A percentile compares a stretch with the other conserved stretches of the same genome.
Evolutionary conservation across 768 basidiomycete species (phyloP).

Genomic region (Leccinum disarticulatum): DNA sequence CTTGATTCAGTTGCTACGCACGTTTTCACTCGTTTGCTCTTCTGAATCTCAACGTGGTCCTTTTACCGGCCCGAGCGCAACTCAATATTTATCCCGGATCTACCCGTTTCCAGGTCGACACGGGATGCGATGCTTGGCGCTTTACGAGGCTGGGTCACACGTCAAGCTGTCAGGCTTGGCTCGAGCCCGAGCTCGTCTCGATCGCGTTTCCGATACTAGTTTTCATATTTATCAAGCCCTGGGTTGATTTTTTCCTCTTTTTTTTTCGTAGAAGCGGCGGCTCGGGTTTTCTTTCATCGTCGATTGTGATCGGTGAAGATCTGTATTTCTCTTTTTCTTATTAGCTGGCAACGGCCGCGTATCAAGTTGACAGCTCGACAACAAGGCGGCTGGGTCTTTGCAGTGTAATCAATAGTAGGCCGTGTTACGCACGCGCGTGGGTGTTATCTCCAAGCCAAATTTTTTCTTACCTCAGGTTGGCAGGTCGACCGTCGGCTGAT

Average conservation of each 20-base stretch:
- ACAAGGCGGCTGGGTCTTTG: not conserved
- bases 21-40: conserved; percentile 12
- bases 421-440: not conserved
- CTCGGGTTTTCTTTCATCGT: not conserved
- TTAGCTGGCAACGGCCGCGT: not conserved
- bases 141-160: conserved; percentile 6
- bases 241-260: not conserved
- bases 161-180: not conserved
- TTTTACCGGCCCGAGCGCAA: conserved; percentile 13
- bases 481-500: not conserved
- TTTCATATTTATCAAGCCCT: conserved; percentile 21
- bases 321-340: not conserved
- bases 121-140: conserved; percentile 1
- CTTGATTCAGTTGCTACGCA: conserved; percentile 18
- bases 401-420: not conserved
- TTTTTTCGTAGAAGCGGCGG: not conserved
- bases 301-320: conserved; percentile 12
- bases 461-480: not conserved
- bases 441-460: not conserved
- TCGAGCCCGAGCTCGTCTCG: not conserved
- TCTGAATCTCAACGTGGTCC: conserved; percentile 18
- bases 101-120: conserved; percentile 13
- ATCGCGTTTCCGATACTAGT: conserved; percentile 5
- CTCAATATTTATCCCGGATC: conserved; percentile 29
- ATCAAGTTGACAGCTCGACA: conserved; percentile 1